phyloP scores from a whole-genome alignment of 257 asterid species.

The Scutellaria baicalensis region DNA sequence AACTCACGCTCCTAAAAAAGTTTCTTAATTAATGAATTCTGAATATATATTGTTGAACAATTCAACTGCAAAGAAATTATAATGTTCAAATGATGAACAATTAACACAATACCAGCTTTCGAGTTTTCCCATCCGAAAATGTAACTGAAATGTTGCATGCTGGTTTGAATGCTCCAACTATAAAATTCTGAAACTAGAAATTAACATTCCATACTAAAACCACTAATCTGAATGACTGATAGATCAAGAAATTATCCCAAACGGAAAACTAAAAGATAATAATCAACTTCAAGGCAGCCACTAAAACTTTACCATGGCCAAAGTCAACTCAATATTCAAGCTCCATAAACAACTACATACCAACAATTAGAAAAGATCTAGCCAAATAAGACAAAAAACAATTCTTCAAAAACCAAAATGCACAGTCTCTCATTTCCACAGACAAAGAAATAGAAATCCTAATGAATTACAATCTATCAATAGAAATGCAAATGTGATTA shows the following conservation, averaged over 20 bases:
- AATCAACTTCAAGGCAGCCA: conserved; percentile 1
- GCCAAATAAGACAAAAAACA: background rate
- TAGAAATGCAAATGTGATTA: no score
- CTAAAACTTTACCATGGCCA: conserved; percentile 30
- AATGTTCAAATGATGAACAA: background rate
- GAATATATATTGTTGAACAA: background rate
- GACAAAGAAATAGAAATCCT: no score
- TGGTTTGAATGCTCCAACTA: no score
- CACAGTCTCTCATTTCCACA: no score
- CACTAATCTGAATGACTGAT: background rate
- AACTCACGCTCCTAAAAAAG: background rate
- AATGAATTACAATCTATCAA: no score
- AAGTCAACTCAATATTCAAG: conserved; percentile 16
- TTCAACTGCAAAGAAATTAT: background rate
- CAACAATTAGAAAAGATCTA: no score
- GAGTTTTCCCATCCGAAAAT: no score
- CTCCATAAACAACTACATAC: conserved; percentile 15
- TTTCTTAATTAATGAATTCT: background rate
- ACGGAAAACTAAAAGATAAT: background rate
- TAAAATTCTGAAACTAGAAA: conserved; percentile 8
- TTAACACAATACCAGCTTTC: conserved; percentile 60
- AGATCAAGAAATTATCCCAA: background rate
- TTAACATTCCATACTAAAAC: background rate
- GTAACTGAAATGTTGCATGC: no score
- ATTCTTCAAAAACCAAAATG: conserved; percentile 16